phyloP scores from a whole-genome alignment of 2,329 filamentous ascomycete species.

The Penicillium sclerotigenum region DNA sequence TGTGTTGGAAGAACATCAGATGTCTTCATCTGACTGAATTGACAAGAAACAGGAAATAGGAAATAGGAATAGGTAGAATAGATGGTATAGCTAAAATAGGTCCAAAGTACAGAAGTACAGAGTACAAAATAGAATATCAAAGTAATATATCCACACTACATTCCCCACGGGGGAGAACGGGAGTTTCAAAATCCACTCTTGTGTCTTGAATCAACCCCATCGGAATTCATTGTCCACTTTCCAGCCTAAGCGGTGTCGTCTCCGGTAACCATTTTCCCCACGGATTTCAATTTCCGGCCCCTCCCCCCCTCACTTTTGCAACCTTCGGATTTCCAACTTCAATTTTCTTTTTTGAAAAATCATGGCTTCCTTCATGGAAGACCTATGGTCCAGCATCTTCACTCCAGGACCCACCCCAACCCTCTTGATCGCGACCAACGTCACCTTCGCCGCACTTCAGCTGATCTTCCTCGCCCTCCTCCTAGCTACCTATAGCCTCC shows the following conservation, averaged over 20 bases:
- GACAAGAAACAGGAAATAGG: too few relatives aligned
- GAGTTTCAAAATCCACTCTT: not conserved
- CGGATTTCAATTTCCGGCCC: slow-evolving; percentile 26
- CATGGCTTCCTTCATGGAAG: slow-evolving; percentile 59
- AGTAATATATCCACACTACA: not conserved
- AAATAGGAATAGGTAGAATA: not conserved
- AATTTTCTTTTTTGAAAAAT: slow-evolving; percentile 11
- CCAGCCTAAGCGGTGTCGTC: not conserved
- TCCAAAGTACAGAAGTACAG: too few relatives aligned
- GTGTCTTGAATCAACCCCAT: not conserved
- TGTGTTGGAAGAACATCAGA: too few relatives aligned
- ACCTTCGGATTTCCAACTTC: slow-evolving; percentile 14
- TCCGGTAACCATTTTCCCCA: slow-evolving; percentile 5
- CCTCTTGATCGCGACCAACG: slow-evolving; percentile 85
- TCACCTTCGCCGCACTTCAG: slow-evolving; percentile 82
- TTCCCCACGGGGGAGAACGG: not conserved
- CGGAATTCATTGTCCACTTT: slow-evolving; percentile 2
- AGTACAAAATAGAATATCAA: too few relatives aligned
- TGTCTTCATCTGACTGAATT: not conserved
- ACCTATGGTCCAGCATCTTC: slow-evolving; percentile 91
- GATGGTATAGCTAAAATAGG: too few relatives aligned
- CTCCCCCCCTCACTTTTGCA: slow-evolving; percentile 5
- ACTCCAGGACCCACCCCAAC: slow-evolving; percentile 85
- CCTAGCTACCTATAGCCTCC: slow-evolving; percentile 77
- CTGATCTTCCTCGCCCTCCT: slow-evolving; percentile 72